These are phyloP conservation scores for Triglochin maritima DNA, from an alignment of 106 monocot species.

Conservation along the genomic window DNA sequence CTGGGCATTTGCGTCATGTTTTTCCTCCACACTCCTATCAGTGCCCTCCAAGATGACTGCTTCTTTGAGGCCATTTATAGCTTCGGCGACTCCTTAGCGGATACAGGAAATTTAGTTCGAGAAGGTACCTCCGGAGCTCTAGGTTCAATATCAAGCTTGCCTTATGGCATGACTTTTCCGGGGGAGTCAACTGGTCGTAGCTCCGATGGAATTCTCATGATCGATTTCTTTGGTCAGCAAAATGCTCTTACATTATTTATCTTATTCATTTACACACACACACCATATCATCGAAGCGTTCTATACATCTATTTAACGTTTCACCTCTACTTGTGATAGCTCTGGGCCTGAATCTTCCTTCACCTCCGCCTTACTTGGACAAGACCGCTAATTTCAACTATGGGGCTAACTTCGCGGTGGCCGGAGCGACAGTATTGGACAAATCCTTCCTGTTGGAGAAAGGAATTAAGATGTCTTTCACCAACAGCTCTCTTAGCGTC, in stretches of 20 bases:
- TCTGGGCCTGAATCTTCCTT: too few species aligned
- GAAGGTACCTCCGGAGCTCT: background rate
- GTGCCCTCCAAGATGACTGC: background rate
- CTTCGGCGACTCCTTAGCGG: constrained; percentile 14
- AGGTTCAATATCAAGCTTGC: background rate
- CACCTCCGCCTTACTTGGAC: too few species aligned
- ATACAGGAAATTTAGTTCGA: constrained; percentile 6
- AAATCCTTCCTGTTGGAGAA: too few species aligned
- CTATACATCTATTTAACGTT: too few species aligned
- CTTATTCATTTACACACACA: background rate
- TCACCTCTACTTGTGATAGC: too few species aligned
- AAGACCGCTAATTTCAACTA: too few species aligned
- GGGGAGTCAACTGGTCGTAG: constrained; percentile 4
- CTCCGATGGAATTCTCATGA: constrained; percentile 16
- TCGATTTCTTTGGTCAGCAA: constrained; percentile 10
- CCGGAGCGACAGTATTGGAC: too few species aligned
- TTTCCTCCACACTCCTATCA: background rate
- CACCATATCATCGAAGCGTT: too few species aligned
- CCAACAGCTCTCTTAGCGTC: too few species aligned
- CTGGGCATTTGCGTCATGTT: background rate
- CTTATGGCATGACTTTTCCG: constrained; percentile 5
- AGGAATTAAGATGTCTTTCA: too few species aligned
- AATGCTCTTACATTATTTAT: background rate
- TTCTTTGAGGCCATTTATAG: constrained; percentile 8
- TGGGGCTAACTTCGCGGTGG: too few species aligned